Base-by-base conservation (phyloP, 2,329 filamentous ascomycete species). In the Pseudohalonectria lignicola region DNA sequence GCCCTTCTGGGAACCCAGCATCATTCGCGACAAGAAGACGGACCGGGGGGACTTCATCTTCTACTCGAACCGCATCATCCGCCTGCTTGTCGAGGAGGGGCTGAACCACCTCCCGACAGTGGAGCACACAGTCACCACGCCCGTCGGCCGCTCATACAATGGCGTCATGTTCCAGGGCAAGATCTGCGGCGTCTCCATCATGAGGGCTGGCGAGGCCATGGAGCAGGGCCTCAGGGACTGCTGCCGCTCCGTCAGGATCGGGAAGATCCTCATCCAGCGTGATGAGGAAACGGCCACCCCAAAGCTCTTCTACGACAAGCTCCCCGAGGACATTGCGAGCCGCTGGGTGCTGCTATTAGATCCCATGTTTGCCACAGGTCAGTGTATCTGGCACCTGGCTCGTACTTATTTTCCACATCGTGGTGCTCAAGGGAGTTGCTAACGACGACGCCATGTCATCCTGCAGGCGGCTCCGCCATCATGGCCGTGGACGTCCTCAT, bases 301-400 rank as follows among this genome's bases (percentile, higher is more conserved):
- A 11, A 92, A 87, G 59, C 72, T 98, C 10, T 98, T 96, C 62
- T 98, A 96, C 62, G 90, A 96, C 53, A 98, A 98, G 66, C 73
- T 98, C 28, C 92, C 92, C 6, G 82, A 86, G 55, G 92, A 98
- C 56, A 95, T 98, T 58, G 76, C 83, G 18, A 75, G 90, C 39
- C 71, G 92, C 58, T 98, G 92, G 88, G 90, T 95, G 26, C 66
- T 98, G 43, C 68, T 98, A 32, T 65, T 98, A 33, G 92, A 98
- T 56, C 92, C 92, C n/a, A 98, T 98, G 92, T 88, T 98, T 63
- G 92, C 92, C 41, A 98, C 92, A 49, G 88, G 86, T 88, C 28
- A 20, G 29, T 31, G 20, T 28, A 13, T 11, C 30, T 16, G n/a
- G n/a, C n/a, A n/a, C n/a, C n/a, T n/a, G n/a, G n/a, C n/a, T n/a